Percentiles rank a stretch among this genome's conserved stretches.
Conservation (phyloP, 352 stramenopile species). For the Globisporangium parvum region DNA sequence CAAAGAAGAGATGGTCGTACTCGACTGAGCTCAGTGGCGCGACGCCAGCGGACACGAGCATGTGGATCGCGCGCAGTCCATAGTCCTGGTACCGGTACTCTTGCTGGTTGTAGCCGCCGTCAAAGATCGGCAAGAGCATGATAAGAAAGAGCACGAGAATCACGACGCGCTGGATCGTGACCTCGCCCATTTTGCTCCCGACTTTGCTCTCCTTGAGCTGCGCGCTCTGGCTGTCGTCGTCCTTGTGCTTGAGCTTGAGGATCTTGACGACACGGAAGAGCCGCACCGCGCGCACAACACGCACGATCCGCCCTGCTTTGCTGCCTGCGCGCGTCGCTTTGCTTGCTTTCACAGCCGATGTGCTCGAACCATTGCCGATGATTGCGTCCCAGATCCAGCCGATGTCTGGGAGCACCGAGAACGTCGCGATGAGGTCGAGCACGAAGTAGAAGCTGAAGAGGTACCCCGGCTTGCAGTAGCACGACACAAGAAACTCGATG, state of each 20-base stretch:
- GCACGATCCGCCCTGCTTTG: slow-evolving; percentile 82
- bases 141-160: slow-evolving; percentile 88
- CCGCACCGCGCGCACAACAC: slow-evolving; percentile 72
- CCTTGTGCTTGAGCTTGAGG: slow-evolving; percentile 79
- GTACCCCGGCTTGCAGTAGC: slow-evolving; percentile 70
- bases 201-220: slow-evolving; percentile 85
- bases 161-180: slow-evolving; percentile 80
- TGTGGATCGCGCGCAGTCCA: slow-evolving; percentile 69
- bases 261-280: slow-evolving; percentile 86
- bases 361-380: slow-evolving; percentile 38
- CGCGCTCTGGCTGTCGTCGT: slow-evolving; percentile 22
- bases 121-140: slow-evolving; percentile 84
- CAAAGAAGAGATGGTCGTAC: slow-evolving; percentile 49
- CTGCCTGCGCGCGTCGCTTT: slow-evolving; percentile 66
- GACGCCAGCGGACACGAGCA: slow-evolving; percentile 50
- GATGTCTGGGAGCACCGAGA: slow-evolving; percentile 82
- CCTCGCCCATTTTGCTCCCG: slow-evolving; percentile 86
- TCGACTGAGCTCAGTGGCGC: slow-evolving; percentile 30
- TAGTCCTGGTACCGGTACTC: slow-evolving; percentile 86
- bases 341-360: slow-evolving; percentile 57
- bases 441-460: slow-evolving; percentile 91
- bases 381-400: slow-evolving; percentile 77
- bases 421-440: slow-evolving; percentile 80
- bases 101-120: slow-evolving; percentile 68
- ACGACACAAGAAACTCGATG: slow-evolving; percentile 82